Base-by-base conservation (phyloP, 306 rosid genomes). In the Aeschynomene evenia region DNA sequence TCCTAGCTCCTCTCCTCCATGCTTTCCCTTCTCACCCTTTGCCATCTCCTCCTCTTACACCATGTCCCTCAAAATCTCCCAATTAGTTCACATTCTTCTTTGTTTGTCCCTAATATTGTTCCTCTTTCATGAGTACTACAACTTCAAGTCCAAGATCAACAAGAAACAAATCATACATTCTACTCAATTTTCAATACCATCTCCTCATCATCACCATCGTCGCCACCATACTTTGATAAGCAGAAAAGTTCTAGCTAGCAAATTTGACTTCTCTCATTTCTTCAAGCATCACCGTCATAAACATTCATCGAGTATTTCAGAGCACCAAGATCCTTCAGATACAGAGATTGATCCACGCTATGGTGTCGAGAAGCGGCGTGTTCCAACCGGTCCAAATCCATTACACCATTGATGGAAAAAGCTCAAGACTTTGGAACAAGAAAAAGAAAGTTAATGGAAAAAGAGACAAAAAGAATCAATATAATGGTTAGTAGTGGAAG, bases 301-400 rank as follows among this genome's bases (percentile, higher is more conserved):
- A 24, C 72, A 46, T 42, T 70, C 66, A 31, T 70, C 57, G 1
- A 52, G 70, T 31, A 52, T 7, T 28, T n/a, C 71, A 19, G 60
- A 33, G 49, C 48, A 42, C 14, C 54, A 68, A 4, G 64, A 80
- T 48, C 84, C 84, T 15, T 63, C 78, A 18, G 79, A 40, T 21
- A 48, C 16, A 2, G 80, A 84, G 80, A 82, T 88, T 39, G 98
- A 93, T 88, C 89, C 97, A 6, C 96, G 90, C 15, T 93, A 93
- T 28, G 96, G 98, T 1, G 91, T 90, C 12, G 88, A 90, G 79
- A 93, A 93, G 76, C 93, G 96, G 14, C 91, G 88, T 1, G 98
- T 93, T 29, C 98, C 98, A 15, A 90, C 89, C 0, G 98, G 98
- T 79, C 98, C 98, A 42, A 93, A 93, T 51, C 98, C 97, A 13